Conservation (phyloP, 352 stramenopile species). For the Phytophthora chlamydospora region DNA sequence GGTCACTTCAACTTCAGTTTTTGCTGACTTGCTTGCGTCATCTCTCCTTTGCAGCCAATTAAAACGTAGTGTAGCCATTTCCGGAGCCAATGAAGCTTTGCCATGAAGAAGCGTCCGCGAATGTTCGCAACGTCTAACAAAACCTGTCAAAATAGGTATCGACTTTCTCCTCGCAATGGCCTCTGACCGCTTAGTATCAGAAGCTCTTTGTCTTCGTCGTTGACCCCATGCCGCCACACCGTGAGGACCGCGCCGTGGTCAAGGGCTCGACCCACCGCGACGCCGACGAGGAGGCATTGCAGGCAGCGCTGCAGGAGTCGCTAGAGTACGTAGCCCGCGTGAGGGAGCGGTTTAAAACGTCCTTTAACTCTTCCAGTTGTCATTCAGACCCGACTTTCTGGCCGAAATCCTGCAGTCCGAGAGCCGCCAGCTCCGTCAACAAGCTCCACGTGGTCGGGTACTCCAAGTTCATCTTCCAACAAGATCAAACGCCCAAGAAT, state of each 20-base stretch:
- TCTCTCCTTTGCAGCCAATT: conserved; percentile 2
- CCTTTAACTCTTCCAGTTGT: conserved; percentile 6
- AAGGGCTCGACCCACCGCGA: conserved; percentile 50
- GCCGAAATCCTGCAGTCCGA: conserved; percentile 77
- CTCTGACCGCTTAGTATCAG: conserved; percentile 12
- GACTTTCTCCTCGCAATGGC: background rate
- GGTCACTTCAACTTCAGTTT: background rate
- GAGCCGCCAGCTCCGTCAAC: conserved; percentile 19
- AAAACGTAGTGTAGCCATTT: background rate
- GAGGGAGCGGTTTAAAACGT: conserved; percentile 8
- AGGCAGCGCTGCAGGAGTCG: conserved; percentile 67
- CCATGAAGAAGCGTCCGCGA: conserved; percentile 27
- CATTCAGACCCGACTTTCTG: conserved; percentile 65
- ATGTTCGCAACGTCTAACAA: conserved; percentile 15
- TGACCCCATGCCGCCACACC: conserved; percentile 22
- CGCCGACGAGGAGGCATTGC: conserved; percentile 72
- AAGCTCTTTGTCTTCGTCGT: conserved; percentile 4
- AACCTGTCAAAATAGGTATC: conserved; percentile 2
- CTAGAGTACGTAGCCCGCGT: conserved; percentile 45
- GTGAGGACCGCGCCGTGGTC: conserved; percentile 15
- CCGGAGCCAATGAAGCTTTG: background rate
- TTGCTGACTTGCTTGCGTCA: background rate
- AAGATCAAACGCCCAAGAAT: conserved; percentile 11
- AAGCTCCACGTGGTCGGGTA: background rate
- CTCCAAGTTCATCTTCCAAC: conserved; percentile 1